These are phyloP conservation scores for Lachancea mirantina DNA, from an alignment of 805 yeast species.

Conservation along the genomic window DNA sequence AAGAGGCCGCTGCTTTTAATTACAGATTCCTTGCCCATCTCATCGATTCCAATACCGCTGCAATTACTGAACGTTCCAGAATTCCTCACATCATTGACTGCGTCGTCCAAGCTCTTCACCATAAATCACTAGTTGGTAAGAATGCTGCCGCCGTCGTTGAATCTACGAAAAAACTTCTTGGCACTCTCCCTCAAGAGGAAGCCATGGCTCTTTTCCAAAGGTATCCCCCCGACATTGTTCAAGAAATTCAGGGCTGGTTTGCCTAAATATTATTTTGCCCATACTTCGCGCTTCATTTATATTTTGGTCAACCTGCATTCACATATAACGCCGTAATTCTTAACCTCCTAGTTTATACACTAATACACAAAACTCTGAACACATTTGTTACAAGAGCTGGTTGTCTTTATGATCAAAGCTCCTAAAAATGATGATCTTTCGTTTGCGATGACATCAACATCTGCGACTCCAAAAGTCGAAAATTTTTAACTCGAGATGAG, in stretches of 20 bases:
- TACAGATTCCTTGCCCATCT: constrained; percentile 69
- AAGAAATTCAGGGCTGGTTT: constrained; percentile 56
- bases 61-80: constrained; percentile 41
- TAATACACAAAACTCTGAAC: no score
- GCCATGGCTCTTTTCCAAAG: constrained; percentile 57
- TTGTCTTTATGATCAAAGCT: no score
- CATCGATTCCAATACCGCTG: constrained; percentile 59
- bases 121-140: constrained; percentile 58
- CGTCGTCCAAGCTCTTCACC: constrained; percentile 68
- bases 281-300: no score
- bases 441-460: neutral
- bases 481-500: constrained; percentile 11
- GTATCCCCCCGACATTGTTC: constrained; percentile 55
- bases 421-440: neutral
- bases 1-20: constrained; percentile 80
- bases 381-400: no score
- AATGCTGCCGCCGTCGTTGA: constrained; percentile 59
- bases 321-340: neutral
- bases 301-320: neutral
- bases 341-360: no score
- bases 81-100: constrained; percentile 57
- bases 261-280: no score
- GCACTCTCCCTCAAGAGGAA: constrained; percentile 59
- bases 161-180: constrained; percentile 57
- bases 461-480: neutral